Conservation (phyloP, 306 rosid genomes). For the Hippophae tibetana region DNA sequence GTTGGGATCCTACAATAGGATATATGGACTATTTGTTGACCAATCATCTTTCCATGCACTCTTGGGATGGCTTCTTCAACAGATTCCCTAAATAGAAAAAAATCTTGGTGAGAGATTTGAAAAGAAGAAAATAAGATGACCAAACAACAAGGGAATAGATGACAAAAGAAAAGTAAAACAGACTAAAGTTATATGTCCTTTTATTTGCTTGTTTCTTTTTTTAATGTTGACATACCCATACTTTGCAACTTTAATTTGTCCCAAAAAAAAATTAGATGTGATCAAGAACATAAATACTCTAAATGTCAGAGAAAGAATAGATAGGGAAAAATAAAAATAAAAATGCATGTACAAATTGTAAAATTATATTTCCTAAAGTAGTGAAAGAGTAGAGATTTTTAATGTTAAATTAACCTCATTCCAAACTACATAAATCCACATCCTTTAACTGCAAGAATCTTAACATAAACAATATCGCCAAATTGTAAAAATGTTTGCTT, state of each 20-base stretch:
- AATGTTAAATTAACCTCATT: constrained; percentile 41
- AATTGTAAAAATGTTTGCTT: constrained; percentile 73
- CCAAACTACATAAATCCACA: constrained; percentile 37
- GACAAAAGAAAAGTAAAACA: not conserved
- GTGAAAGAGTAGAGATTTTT: not conserved
- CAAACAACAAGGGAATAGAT: not conserved
- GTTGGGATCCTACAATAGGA: constrained; percentile 72
- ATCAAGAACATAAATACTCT: not conserved
- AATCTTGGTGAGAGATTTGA: not conserved
- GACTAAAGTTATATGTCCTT: not conserved
- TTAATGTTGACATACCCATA: not conserved
- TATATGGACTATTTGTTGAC: constrained; percentile 68
- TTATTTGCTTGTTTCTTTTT: not conserved
- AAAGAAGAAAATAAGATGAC: constrained; percentile 6
- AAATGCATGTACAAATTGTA: not conserved
- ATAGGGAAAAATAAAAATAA: not conserved
- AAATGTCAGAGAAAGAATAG: not conserved
- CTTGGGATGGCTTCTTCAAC: constrained; percentile 84
- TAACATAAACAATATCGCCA: constrained; percentile 62
- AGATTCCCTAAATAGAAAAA: constrained; percentile 41
- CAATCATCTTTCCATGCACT: constrained; percentile 80
- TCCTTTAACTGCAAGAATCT: constrained; percentile 73
- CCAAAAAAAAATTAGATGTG: not conserved
- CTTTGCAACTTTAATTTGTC: constrained; percentile 2
- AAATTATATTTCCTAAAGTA: not conserved